phyloP scores from a whole-genome alignment of 1,284 basidiomycete species.

The Malassezia globosa region DNA sequence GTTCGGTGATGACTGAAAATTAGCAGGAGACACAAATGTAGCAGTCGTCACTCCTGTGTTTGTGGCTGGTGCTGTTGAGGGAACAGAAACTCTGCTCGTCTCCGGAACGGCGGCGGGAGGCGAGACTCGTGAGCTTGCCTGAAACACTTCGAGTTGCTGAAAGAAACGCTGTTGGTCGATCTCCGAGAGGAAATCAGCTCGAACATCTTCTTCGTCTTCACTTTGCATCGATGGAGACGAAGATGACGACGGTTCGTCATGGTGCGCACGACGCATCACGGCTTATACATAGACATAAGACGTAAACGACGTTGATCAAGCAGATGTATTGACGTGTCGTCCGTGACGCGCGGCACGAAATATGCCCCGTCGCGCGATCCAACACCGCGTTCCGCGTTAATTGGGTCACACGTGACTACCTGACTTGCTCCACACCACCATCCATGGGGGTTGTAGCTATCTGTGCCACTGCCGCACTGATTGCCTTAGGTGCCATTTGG shows the following conservation, averaged over 20 bases:
- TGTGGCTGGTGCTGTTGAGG: neutral
- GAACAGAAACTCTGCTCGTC: neutral
- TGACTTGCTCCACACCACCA: neutral
- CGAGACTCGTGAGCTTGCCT: neutral
- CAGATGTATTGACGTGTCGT: no score
- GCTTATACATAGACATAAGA: neutral
- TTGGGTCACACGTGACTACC: neutral
- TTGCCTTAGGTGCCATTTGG: conserved; percentile 47
- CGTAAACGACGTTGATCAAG: neutral
- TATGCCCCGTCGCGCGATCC: no score
- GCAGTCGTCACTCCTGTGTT: neutral
- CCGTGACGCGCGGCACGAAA: no score
- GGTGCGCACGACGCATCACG: neutral
- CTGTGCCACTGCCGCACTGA: conserved; percentile 32
- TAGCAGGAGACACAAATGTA: neutral
- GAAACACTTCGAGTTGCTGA: conserved; percentile 9
- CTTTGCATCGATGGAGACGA: conserved; percentile 3
- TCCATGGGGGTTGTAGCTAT: neutral
- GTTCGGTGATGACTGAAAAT: neutral
- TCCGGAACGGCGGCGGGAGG: neutral
- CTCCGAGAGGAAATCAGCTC: conserved; percentile 5
- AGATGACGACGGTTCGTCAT: conserved; percentile 8
- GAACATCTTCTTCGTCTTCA: conserved; percentile 14
- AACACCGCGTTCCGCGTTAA: neutral
- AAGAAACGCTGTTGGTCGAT: conserved; percentile 12